These are phyloP conservation scores for Ascobolus immersus DNA, from an alignment of 495 filamentous ascomycete genomes.

Conservation along the genomic window DNA sequence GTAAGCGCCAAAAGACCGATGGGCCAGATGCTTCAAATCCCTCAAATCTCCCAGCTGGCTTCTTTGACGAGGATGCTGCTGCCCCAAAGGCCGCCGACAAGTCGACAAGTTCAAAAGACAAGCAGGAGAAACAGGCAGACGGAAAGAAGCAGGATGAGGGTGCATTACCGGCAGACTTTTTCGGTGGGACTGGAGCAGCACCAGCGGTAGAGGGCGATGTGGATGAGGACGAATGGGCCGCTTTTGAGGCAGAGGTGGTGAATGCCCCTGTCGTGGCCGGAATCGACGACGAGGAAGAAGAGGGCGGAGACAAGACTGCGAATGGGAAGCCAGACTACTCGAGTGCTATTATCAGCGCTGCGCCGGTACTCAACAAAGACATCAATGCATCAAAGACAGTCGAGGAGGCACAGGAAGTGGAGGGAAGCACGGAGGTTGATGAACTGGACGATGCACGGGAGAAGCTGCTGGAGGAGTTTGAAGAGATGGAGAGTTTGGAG, in stretches of 20 bases:
- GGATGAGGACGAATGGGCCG: slow-evolving; percentile 72
- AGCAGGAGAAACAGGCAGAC: slow-evolving; percentile 1
- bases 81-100: too few relatives aligned
- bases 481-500: slow-evolving; percentile 81
- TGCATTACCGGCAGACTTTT: slow-evolving; percentile 11
- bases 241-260: slow-evolving; percentile 67
- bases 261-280: slow-evolving; percentile 22
- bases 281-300: slow-evolving; percentile 12
- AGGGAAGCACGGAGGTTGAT: slow-evolving; percentile 20
- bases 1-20: slow-evolving; percentile 4
- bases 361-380: slow-evolving; percentile 32
- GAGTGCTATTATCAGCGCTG: slow-evolving; percentile 42
- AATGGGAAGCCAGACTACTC: slow-evolving; percentile 10
- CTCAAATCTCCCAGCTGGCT: slow-evolving; percentile 5
- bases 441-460: slow-evolving; percentile 30
- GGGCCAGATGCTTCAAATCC: slow-evolving; percentile 2
- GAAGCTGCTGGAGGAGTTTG: slow-evolving; percentile 66
- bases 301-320: slow-evolving; percentile 5
- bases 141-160: not conserved
- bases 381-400: slow-evolving; percentile 18
- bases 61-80: slow-evolving; percentile 6
- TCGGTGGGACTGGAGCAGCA: slow-evolving; percentile 6
- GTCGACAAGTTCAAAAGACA: not conserved
- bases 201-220: slow-evolving; percentile 17
- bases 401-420: slow-evolving; percentile 39